phyloP scores from a whole-genome alignment of 495 filamentous ascomycete species.

The Astrothelium subdiscretum region DNA sequence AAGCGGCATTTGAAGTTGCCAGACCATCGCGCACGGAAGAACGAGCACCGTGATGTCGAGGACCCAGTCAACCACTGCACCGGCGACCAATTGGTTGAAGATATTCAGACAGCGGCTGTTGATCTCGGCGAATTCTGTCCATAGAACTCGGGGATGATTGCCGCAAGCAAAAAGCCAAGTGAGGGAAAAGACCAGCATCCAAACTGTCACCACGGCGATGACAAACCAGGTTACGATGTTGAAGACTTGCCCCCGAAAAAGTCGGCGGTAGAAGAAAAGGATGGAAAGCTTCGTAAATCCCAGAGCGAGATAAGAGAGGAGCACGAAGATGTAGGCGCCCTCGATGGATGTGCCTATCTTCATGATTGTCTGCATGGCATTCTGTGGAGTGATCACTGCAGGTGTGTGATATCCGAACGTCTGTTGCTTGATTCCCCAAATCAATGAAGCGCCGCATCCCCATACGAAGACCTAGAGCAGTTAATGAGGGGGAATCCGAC shows the following conservation, averaged over 20 bases:
- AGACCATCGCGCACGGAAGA: not conserved
- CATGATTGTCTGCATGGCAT: not conserved
- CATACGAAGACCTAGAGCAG: not conserved
- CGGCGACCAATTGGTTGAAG: not conserved
- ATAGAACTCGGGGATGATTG: not conserved
- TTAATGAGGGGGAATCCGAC: not conserved
- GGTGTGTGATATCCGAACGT: not conserved
- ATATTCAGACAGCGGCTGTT: not conserved
- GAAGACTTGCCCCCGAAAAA: not conserved
- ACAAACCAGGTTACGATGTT: not conserved
- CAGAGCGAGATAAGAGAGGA: not conserved
- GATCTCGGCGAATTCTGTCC: not conserved
- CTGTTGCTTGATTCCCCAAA: not conserved
- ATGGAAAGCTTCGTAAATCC: not conserved
- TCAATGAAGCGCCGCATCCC: not conserved
- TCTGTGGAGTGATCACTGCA: not conserved
- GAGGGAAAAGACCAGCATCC: not conserved
- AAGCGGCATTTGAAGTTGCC: not conserved
- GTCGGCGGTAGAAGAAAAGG: not conserved
- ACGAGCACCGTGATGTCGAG: not conserved
- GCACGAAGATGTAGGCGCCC: not conserved
- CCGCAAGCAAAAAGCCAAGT: not conserved
- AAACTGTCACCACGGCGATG: not conserved
- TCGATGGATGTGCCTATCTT: not conserved
- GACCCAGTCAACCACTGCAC: not conserved